phyloP scores from a whole-genome alignment of 2,329 filamentous ascomycete genomes.

The Fusarium falciforme region DNA sequence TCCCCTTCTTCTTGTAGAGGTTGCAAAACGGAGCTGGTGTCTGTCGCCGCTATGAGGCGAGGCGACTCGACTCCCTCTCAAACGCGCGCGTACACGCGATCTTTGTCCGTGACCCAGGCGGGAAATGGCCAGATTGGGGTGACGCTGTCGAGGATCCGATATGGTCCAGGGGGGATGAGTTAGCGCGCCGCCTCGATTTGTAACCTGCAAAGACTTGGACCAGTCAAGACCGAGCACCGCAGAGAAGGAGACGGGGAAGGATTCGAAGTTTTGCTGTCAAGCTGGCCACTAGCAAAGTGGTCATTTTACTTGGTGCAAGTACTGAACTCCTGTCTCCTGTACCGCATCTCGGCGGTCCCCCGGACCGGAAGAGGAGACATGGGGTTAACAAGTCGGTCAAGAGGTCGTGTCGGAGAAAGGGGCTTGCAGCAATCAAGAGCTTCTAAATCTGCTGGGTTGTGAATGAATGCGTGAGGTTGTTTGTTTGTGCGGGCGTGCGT shows the following conservation, averaged over 20 bases:
- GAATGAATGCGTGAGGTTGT: slow-evolving; percentile 3
- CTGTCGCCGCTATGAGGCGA: neutral
- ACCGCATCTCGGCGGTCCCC: neutral
- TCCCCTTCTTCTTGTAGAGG: neutral
- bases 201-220: slow-evolving; percentile 14
- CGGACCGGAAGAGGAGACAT: slow-evolving; percentile 7
- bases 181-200: slow-evolving; percentile 35
- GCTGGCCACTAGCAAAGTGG: slow-evolving; percentile 13
- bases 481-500: neutral
- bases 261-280: slow-evolving; percentile 17
- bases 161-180: slow-evolving; percentile 21
- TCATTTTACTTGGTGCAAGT: slow-evolving; percentile 5
- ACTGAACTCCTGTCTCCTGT: neutral
- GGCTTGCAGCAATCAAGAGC: slow-evolving; percentile 14
- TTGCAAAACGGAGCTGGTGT: neutral
- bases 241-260: slow-evolving; percentile 7
- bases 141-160: slow-evolving; percentile 29
- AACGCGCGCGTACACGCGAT: slow-evolving; percentile 26
- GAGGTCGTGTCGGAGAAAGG: slow-evolving; percentile 18
- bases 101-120: slow-evolving; percentile 10
- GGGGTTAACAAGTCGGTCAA: slow-evolving; percentile 18
- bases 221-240: slow-evolving; percentile 13
- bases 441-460: slow-evolving; percentile 5
- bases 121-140: slow-evolving; percentile 27
- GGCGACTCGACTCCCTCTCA: slow-evolving; percentile 1